Evolutionary conservation across 805 yeast genomes (phyloP), one percentile per base, ranked within the genome.

Genomic region (Starmerella apicola): DNA sequence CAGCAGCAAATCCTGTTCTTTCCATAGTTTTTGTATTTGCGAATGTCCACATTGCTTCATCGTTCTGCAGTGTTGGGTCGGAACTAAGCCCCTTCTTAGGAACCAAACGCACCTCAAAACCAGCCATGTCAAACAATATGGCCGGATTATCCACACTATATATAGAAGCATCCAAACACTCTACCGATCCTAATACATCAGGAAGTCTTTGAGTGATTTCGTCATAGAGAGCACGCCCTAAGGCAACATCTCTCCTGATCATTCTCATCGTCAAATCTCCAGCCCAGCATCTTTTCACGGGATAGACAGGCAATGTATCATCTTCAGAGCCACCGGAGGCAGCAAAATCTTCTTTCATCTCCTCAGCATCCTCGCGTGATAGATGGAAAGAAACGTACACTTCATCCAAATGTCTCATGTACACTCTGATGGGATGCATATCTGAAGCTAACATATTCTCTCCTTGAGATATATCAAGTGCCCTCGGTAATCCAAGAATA

Each of bases 211-310:
- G 76, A 30, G 75, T 68, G 26, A 91, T 62, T 57, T 91, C 96
- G 95, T 95, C 84, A 56, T 80, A 83, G 0, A 78, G 80, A 1
- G 97, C 96, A 41, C 91, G 66, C 2, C 97, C 98, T 5, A 91
- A 65, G 49, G 84, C 81, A 4, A 88, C 96, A 61, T 91, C 98
- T 43, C 77, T 79, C 32, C 95, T 68, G 76, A 86, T 77, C 36
- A 91, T 61, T 49, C 84, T 72, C 97, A 91, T 91, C 43, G 96
- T 71, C 17, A 78, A 65, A 56, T 91, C 97, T 33, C 81, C 65
- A 3, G 98, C 95, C 99, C 99, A 91, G 55, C 96, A 85, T 37
- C 76, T 15, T 13, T 42, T 38, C 12, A 36, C 7, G 3, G 40
- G 49, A 30, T 39, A 45, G 16, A 31, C 29, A 10, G 32, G 24